These are phyloP conservation scores for Trichosporon faecale DNA, from an alignment of 1,284 basidiomycete genomes.

Conservation along the genomic window DNA sequence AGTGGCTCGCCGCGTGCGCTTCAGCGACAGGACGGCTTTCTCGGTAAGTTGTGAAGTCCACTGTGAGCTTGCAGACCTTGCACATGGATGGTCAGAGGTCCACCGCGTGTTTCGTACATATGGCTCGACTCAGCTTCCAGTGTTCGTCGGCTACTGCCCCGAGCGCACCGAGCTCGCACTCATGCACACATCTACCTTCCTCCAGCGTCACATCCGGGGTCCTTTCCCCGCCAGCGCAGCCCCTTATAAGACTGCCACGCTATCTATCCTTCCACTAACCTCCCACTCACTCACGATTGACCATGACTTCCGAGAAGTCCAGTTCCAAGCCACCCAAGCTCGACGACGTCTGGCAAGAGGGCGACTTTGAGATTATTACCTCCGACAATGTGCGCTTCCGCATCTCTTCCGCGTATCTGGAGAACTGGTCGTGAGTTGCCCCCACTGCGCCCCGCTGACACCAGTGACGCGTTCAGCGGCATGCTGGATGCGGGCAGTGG, in stretches of 20 bases:
- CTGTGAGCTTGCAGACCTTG: too few species aligned
- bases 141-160: too few species aligned
- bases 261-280: not conserved
- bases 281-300: not conserved
- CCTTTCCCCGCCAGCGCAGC: not conserved
- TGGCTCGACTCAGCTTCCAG: too few species aligned
- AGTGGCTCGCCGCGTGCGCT: too few species aligned
- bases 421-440: conserved; percentile 14
- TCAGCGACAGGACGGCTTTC: too few species aligned
- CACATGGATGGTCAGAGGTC: too few species aligned
- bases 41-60: too few species aligned
- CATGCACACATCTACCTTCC: not conserved
- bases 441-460: not conserved
- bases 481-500: not conserved
- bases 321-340: not conserved
- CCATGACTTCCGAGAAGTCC: not conserved
- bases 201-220: too few species aligned
- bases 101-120: too few species aligned
- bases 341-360: not conserved
- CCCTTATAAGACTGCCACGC: not conserved
- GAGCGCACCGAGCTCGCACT: not conserved
- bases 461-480: not conserved
- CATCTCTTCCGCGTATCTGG: conserved; percentile 16
- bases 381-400: conserved; percentile 12
- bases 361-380: conserved; percentile 10